Evolutionary conservation across 2,329 filamentous ascomycete genomes (phyloP), one percentile per base, ranked within the genome.

Genomic region (Cercospora sp.): DNA sequence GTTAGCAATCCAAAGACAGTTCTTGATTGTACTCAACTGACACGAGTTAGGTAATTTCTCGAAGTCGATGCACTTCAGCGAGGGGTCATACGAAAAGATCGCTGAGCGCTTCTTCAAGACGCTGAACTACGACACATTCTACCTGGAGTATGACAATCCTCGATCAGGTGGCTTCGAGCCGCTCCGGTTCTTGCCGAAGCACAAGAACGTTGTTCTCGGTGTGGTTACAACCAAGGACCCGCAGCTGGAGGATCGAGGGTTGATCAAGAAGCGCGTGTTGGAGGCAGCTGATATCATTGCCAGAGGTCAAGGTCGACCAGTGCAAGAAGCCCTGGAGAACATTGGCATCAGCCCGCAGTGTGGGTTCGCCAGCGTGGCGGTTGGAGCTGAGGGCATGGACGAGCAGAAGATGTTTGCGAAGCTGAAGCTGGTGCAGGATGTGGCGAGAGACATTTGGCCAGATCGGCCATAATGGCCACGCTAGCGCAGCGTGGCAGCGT

Each of bases 161-260:
- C 75, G 78, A 23, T 77, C 76, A 31, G 78, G 78, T 63, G 78
- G 78, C 26, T 80, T 80, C 69, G 78, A 79, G 71, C 78, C 78
- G 6, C 73, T 80, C 31, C 75, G 78, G 23, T 79, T 77, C 74
- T 69, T 80, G 63, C 78, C 78, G n/a, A 69, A 72, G 69, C 74
- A 78, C 68, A 80, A 79, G 75, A 79, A 79, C 67, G 78, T 80
- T 45, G 78, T 80, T 33, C 75, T 80, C 18, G 78, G 78, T 23
- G 77, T 80, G 6, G 76, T 80, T 31, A 79, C 77, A 33, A 80
- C 78, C 28, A 80, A 80, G 67, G 75, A 76, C 18, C 76, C 77
- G 5, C 72, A 77, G 67, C 69, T 80, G n/a, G 78, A 80, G 68
- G 78, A 79, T 61, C 68, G 69, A 26, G 70, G 75, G 60, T 57